Evolutionary conservation across 2,329 filamentous ascomycete genomes (phyloP).

Genomic region (Sporothrix brunneoviolacea): DNA sequence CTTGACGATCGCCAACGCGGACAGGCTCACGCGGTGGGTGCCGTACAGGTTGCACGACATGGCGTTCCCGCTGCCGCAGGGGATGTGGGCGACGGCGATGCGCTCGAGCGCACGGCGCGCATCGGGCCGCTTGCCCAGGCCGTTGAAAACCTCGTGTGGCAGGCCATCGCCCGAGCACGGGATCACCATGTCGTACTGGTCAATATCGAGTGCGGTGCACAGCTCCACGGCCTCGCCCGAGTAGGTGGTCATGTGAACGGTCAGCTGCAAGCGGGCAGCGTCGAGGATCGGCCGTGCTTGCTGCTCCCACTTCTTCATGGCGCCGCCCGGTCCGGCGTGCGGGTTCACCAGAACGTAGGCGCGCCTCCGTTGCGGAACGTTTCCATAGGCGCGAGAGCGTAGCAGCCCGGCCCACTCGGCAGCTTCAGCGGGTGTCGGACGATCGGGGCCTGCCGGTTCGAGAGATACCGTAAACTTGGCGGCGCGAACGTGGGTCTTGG

Average conservation of each 20-base stretch:
- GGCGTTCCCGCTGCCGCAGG: constrained; percentile 90
- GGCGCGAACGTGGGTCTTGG: constrained; percentile 54
- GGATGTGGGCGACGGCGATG: constrained; percentile 78
- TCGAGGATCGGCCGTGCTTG: constrained; percentile 76
- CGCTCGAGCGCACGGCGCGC: constrained; percentile 66
- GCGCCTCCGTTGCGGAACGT: constrained; percentile 59
- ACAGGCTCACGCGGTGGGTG: constrained; percentile 65
- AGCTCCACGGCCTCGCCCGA: constrained; percentile 75
- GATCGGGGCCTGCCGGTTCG: constrained; percentile 18
- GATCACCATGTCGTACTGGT: constrained; percentile 76
- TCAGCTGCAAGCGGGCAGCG: constrained; percentile 70
- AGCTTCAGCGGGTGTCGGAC: constrained; percentile 35
- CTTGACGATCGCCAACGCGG: constrained; percentile 80
- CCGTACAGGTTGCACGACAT: constrained; percentile 88
- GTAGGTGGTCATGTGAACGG: constrained; percentile 64
- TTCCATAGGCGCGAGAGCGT: constrained; percentile 65
- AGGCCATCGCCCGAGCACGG: constrained; percentile 90
- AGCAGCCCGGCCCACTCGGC: constrained; percentile 58
- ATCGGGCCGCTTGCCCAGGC: constrained; percentile 69
- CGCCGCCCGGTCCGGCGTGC: constrained; percentile 74
- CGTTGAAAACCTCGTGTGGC: constrained; percentile 92
- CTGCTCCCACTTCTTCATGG: constrained; percentile 63
- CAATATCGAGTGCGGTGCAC: constrained; percentile 66
- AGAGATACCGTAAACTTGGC: constrained; percentile 32
- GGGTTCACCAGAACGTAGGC: constrained; percentile 90